Base-by-base conservation (phyloP, 2,329 filamentous ascomycete species). In the Phymatotrichopsis omnivora region DNA sequence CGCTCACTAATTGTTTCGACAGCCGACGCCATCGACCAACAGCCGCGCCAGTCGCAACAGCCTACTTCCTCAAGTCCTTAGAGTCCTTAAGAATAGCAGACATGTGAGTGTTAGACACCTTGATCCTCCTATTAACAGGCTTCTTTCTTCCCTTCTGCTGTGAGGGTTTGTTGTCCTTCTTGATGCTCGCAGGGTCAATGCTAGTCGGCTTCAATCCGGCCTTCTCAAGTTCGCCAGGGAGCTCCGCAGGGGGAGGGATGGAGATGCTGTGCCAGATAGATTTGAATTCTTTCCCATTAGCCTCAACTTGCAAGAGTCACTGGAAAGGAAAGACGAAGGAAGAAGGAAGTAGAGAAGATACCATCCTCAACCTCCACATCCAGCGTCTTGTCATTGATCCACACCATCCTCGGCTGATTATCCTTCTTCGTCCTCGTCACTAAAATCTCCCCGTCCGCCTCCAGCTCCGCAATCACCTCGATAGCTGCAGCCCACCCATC, bases 371-470 rank as follows among this genome's bases (percentile, higher is more conserved):
- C 79, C 27, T 68, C 63, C 60, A 86, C 74, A 58, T 78, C 75
- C 41, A 94, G 73, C 10, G 77, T 80, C 11, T 85, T 75, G 58
- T 94, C 85, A 63, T 98, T 85, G 41, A 80, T 73, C 85, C 87
- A 96, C 42, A 98, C 79, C 68, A 82, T 84, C 58, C 80, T 78
- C 2, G 89, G 80, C 57, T 83, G 75, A 60, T 83, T 81, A 62
- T 96, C 89, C 68, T 96, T 96, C 67, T 91, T 93, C 45, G 87
- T 87, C 51, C 87, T 77, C 17, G 85, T 82, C 5, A 95, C 85
- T 27, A 96, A 72, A 34, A 96, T 72, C 63, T 81, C 80, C 60
- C 87, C 80, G 61, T 83, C 75, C 30, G 66, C 66, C 67, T 95
- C 89, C 40, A 98, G 72, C 56, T 75, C 71, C 52, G 82, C 75